phyloP scores from a whole-genome alignment of 768 basidiomycete genomes.

The Macrolepiota fuliginosa region DNA sequence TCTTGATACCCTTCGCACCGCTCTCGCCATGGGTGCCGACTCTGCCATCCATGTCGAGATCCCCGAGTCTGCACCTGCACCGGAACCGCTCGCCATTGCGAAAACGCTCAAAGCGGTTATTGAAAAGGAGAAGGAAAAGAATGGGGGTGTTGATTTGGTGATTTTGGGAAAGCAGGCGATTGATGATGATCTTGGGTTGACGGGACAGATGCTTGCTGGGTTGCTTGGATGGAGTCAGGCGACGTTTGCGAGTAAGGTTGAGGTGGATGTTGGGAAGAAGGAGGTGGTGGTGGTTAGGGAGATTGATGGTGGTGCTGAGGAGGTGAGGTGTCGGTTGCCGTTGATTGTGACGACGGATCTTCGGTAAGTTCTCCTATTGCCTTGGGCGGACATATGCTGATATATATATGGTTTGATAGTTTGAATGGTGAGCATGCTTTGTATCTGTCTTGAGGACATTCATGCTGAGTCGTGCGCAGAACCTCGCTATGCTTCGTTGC shows the following conservation, averaged over 20 bases:
- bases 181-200: constrained; percentile 94
- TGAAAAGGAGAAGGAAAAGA: constrained; percentile 46
- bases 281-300: constrained; percentile 78
- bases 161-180: constrained; percentile 99
- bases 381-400: not conserved
- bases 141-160: constrained; percentile 72
- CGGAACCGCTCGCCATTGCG: constrained; percentile 91
- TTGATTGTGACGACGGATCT: constrained; percentile 91
- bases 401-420: constrained; percentile 30
- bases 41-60: constrained; percentile 87
- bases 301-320: constrained; percentile 92
- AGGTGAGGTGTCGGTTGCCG: constrained; percentile 76
- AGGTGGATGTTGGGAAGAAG: constrained; percentile 60
- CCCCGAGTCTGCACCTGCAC: constrained; percentile 66
- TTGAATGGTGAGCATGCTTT: constrained; percentile 60
- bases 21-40: constrained; percentile 98
- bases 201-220: constrained; percentile 96
- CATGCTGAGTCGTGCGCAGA: constrained; percentile 42
- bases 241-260: constrained; percentile 89
- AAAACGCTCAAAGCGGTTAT: constrained; percentile 80
- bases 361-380: constrained; percentile 48
- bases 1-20: constrained; percentile 88
- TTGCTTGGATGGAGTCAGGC: constrained; percentile 92
- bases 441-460: not conserved
- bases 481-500: constrained; percentile 95